Percentiles rank a stretch among this genome's conserved stretches.
These are phyloP conservation scores for Kluyveromyces sp. DNA, from an alignment of 1,139 yeast genomes.

Conservation along the genomic window DNA sequence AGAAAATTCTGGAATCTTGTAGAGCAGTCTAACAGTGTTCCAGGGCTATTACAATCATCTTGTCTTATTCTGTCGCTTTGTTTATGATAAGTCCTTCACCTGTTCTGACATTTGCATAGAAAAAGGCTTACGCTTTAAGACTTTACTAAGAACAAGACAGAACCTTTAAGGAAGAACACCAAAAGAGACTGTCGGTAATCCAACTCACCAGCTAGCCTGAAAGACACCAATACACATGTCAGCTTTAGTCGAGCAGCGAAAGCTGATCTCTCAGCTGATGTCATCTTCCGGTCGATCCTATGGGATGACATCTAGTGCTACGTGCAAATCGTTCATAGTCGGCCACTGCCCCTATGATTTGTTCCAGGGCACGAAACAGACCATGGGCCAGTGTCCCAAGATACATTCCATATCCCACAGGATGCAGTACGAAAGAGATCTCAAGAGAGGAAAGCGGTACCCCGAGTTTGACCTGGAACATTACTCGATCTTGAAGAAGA, in stretches of 20 bases:
- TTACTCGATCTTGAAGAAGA: constrained; percentile 33
- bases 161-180: too few relatives aligned
- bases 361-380: constrained; percentile 77
- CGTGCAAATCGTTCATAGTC: constrained; percentile 75
- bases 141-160: too few relatives aligned
- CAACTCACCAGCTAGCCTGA: neutral
- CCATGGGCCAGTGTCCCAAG: constrained; percentile 73
- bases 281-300: constrained; percentile 45
- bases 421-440: constrained; percentile 57
- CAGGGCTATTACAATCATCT: too few relatives aligned
- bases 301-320: constrained; percentile 51
- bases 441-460: constrained; percentile 49
- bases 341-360: constrained; percentile 89
- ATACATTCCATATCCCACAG: constrained; percentile 72
- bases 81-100: too few relatives aligned
- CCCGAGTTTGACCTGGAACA: constrained; percentile 72
- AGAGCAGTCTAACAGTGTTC: too few relatives aligned
- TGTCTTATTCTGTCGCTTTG: too few relatives aligned
- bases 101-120: too few relatives aligned
- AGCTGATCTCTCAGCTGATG: constrained; percentile 74
- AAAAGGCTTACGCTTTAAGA: too few relatives aligned
- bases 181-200: neutral
- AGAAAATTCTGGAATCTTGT: too few relatives aligned
- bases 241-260: constrained; percentile 67
- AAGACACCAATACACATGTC: constrained; percentile 13